phyloP scores from a whole-genome alignment of 1,284 basidiomycete species.

The Tausonia pullulans region DNA sequence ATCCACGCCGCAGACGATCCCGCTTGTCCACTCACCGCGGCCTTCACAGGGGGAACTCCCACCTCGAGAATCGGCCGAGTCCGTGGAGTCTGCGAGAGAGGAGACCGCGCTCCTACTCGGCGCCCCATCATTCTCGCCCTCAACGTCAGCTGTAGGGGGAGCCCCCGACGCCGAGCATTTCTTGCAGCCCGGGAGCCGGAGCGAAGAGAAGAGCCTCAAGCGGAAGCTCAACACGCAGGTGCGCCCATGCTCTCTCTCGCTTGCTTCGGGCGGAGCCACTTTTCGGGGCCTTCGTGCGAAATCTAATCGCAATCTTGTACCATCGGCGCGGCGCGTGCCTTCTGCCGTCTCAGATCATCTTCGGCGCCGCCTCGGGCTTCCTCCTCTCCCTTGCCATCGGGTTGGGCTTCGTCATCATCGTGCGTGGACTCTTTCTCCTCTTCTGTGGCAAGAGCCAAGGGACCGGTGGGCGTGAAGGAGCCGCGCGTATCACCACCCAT shows the following conservation, averaged over 20 bases:
- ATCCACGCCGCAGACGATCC: slow-evolving; percentile 3
- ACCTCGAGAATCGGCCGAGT: neutral
- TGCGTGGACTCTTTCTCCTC: neutral
- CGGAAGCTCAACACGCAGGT: slow-evolving; percentile 17
- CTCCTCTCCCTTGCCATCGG: slow-evolving; percentile 37
- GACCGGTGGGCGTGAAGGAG: too few relatives aligned
- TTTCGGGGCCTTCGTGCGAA: neutral
- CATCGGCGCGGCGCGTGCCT: neutral
- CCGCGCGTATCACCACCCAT: too few relatives aligned
- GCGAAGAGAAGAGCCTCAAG: neutral
- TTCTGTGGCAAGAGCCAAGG: too few relatives aligned
- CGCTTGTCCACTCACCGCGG: neutral
- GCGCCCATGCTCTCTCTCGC: neutral
- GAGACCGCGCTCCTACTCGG: neutral
- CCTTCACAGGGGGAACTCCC: neutral
- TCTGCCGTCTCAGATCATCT: slow-evolving; percentile 46
- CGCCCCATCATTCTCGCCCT: neutral
- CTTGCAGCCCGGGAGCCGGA: neutral
- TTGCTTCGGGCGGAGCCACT: neutral
- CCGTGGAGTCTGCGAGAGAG: neutral
- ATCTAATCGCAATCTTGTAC: neutral
- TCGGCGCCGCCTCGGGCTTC: slow-evolving; percentile 50
- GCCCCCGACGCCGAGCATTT: neutral
- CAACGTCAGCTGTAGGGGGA: neutral
- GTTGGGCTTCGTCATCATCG: slow-evolving; percentile 4